These are phyloP conservation scores for Pyracantha coccinea DNA, from an alignment of 331 rosid genomes.

Conservation along the genomic window DNA sequence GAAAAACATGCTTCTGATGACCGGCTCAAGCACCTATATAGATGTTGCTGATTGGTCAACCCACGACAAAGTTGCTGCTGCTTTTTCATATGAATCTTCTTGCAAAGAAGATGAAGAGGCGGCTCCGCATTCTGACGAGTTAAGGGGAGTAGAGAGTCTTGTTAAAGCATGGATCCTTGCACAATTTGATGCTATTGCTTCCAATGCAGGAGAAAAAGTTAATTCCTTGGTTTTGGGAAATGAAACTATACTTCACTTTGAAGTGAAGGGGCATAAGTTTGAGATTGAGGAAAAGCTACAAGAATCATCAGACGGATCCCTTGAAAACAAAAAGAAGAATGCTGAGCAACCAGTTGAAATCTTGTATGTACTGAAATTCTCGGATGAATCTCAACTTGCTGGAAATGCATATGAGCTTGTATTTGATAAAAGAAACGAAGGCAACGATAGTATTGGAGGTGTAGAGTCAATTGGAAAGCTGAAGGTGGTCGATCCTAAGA, in stretches of 20 bases:
- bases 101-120: conserved; percentile 34
- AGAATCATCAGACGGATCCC: conserved; percentile 29
- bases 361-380: conserved; percentile 45
- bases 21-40: conserved; percentile 37
- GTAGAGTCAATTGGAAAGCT: conserved; percentile 38
- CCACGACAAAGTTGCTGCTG: conserved; percentile 44
- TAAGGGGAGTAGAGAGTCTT: conserved; percentile 54
- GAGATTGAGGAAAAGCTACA: conserved; percentile 34
- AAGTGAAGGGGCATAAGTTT: conserved; percentile 33
- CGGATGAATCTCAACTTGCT: conserved; percentile 39
- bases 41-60: conserved; percentile 52
- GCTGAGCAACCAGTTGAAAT: conserved; percentile 26
- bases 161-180: conserved; percentile 59
- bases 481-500: conserved; percentile 46
- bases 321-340: conserved; percentile 30
- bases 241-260: conserved; percentile 70
- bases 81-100: conserved; percentile 44
- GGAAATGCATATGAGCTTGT: conserved; percentile 54
- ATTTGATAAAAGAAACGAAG: conserved; percentile 36
- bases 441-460: conserved; percentile 24
- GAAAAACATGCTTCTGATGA: conserved; percentile 33
- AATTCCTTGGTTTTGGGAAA: conserved; percentile 48
- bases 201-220: conserved; percentile 48
- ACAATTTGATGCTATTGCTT: conserved; percentile 60
- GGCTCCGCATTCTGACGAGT: conserved; percentile 31